Evolutionary conservation across 768 basidiomycete species (phyloP).

Genomic region (Lepiota subincarnata): DNA sequence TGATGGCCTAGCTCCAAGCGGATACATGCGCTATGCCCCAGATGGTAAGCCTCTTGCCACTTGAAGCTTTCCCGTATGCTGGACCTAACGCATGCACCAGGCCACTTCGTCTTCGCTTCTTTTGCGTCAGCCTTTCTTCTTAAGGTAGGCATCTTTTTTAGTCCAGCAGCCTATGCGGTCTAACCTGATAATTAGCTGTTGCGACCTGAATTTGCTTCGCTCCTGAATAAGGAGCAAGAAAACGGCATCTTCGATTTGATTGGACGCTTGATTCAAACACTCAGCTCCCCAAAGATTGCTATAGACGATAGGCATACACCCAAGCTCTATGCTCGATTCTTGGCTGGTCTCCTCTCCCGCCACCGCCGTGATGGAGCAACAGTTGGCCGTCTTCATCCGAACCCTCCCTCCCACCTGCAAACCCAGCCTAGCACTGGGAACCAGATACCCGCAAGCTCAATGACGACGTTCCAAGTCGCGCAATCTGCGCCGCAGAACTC

Average conservation of each 20-base stretch:
- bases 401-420: conserved; percentile 40
- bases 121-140: conserved; percentile 83
- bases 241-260: conserved; percentile 71
- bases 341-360: conserved; percentile 63
- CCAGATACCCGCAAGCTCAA: conserved; percentile 16
- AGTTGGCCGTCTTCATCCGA: conserved; percentile 48
- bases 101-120: conserved; percentile 73
- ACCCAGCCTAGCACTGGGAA: conserved; percentile 12
- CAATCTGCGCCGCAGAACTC: conserved; percentile 8
- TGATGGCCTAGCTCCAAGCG: conserved; percentile 60
- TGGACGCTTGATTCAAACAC: conserved; percentile 63
- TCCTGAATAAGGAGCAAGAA: conserved; percentile 59
- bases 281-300: conserved; percentile 68
- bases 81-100: conserved; percentile 24
- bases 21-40: conserved; percentile 75
- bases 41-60: conserved; percentile 47
- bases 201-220: conserved; percentile 66
- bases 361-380: conserved; percentile 69
- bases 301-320: conserved; percentile 83
- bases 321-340: conserved; percentile 75
- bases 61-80: not conserved
- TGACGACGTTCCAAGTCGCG: conserved; percentile 26
- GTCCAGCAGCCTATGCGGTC: not conserved
- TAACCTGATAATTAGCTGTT: conserved; percentile 44
- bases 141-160: conserved; percentile 44